Evolutionary conservation across 768 basidiomycete genomes (phyloP).

Genomic region (Termitomyces sp.): DNA sequence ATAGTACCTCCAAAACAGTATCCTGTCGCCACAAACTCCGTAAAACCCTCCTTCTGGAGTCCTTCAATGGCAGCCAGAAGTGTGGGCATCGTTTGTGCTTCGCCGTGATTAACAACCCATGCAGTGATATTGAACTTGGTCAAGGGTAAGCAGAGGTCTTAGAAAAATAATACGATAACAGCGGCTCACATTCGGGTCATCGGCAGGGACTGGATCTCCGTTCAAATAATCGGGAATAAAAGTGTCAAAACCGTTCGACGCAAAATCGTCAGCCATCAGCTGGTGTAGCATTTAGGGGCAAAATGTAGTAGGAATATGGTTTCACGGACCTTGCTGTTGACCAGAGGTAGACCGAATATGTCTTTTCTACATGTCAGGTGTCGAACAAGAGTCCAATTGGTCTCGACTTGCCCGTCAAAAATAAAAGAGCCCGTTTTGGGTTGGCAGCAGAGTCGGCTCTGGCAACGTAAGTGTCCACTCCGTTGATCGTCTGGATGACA

Average conservation of each 20-base stretch:
- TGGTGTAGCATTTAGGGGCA: background rate
- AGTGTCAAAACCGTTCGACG: slow-evolving; percentile 16
- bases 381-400: background rate
- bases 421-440: slow-evolving; percentile 7
- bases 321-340: slow-evolving; percentile 12
- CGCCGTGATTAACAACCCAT: slow-evolving; percentile 27
- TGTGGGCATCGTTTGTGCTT: slow-evolving; percentile 22
- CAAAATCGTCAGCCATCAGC: slow-evolving; percentile 17
- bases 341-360: slow-evolving; percentile 14
- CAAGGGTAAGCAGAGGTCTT: too few relatives aligned
- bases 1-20: slow-evolving; percentile 29
- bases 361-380: slow-evolving; percentile 5
- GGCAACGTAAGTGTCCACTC: slow-evolving; percentile 12
- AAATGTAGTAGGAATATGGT: background rate
- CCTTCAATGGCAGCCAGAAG: slow-evolving; percentile 26
- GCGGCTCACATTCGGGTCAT: slow-evolving; percentile 10
- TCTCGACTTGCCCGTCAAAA: slow-evolving; percentile 9
- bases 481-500: slow-evolving; percentile 10
- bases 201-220: slow-evolving; percentile 13
- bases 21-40: slow-evolving; percentile 27
- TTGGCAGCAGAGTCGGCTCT: slow-evolving; percentile 6
- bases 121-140: slow-evolving; percentile 15
- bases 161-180: background rate
- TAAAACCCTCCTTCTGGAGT: slow-evolving; percentile 30
- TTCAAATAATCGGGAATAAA: slow-evolving; percentile 16